Conservation (phyloP, 1,284 basidiomycete genomes). For the Melampsora larici-populina region DNA sequence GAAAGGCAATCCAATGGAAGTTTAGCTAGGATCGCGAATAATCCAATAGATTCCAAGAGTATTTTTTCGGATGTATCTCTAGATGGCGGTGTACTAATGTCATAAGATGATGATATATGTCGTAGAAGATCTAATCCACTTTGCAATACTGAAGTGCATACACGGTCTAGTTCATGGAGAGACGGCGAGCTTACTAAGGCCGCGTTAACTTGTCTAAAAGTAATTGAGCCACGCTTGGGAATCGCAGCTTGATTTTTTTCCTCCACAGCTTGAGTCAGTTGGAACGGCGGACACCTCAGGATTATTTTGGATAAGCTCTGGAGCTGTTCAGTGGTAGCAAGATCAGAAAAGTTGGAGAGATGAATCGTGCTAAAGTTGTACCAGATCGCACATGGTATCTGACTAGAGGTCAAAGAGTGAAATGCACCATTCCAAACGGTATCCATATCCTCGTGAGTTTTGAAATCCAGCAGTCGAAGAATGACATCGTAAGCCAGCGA, state of each 20-base stretch:
- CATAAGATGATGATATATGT: neutral
- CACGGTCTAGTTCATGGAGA: neutral
- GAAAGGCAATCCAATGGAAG: neutral
- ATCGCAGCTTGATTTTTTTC: neutral
- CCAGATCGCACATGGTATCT: constrained; percentile 31
- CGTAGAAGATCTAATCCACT: neutral
- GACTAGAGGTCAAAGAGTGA: constrained; percentile 14
- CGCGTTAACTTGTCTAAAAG: neutral
- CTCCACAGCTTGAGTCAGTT: neutral
- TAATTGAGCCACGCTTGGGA: neutral
- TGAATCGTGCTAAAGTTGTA: constrained; percentile 18
- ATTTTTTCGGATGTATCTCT: neutral
- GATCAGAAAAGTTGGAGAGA: constrained; percentile 23
- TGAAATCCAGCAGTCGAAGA: constrained; percentile 10
- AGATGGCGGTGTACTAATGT: neutral
- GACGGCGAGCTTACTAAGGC: neutral
- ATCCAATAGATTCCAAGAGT: neutral
- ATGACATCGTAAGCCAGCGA: constrained; percentile 19
- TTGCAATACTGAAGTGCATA: neutral
- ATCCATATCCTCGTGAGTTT: neutral
- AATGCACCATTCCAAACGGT: constrained; percentile 19
- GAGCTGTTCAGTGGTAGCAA: constrained; percentile 18
- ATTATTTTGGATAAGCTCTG: constrained; percentile 10
- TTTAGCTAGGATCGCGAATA: neutral
- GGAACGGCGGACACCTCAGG: neutral